Evolutionary conservation across 2,329 filamentous ascomycete species (phyloP), one percentile per base, ranked within the genome.

Genomic region (Hirsutella thompsonii): DNA sequence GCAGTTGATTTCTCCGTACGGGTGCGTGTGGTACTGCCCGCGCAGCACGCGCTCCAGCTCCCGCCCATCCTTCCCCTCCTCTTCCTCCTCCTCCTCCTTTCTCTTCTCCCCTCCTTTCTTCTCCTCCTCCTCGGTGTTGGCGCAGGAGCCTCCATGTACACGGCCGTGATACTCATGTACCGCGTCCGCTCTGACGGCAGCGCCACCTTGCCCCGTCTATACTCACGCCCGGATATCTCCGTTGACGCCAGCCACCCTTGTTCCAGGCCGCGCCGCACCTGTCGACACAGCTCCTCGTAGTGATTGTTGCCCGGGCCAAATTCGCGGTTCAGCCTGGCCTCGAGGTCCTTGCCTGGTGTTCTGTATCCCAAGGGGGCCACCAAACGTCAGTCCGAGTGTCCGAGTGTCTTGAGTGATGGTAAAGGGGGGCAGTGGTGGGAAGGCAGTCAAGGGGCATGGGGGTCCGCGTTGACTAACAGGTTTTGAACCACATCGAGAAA

Each of bases 1-100:
- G 46, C 70, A 73, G 47, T 74, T 74, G 49, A 73, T 72, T 56
- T 74, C 70, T 5, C 69, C 70, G 40, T 73, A 74, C 1, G 69
- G 69, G 49, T 73, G 69, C 4, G 57, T 54, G 46, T 73, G 69
- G 49, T 76, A 73, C 52, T 75, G 70, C 2, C 72, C 71, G 26
- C 28, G 39, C 33, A 37, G 23, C 26, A 23, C n/a, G n/a, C n/a
- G n/a, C n/a, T n/a, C n/a, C n/a, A n/a, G n/a, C n/a, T n/a, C n/a
- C n/a, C n/a, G n/a, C n/a, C n/a, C n/a, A n/a, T n/a, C n/a, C n/a
- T n/a, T n/a, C n/a, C n/a, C n/a, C n/a, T n/a, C n/a, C n/a, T n/a
- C n/a, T n/a, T n/a, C n/a, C n/a, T n/a, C n/a, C n/a, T n/a, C n/a
- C n/a, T n/a, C n/a, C n/a, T n/a, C n/a, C n/a, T n/a, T n/a, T n/a